Evolutionary conservation across 2,329 filamentous ascomycete genomes (phyloP).

Genomic region (Penicillium sp.): DNA sequence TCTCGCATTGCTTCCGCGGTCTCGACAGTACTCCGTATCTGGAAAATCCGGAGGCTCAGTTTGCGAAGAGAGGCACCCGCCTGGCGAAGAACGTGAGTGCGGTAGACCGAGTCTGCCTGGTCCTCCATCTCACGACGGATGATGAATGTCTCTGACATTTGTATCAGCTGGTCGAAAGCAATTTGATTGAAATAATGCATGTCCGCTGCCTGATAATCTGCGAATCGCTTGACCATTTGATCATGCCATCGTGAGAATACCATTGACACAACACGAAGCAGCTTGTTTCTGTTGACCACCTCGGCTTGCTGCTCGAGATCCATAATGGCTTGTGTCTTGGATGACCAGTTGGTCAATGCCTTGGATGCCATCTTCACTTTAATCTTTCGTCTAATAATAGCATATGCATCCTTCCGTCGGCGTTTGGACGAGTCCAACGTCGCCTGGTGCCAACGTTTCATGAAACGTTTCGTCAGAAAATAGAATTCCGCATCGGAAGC

Average conservation of each 20-base stretch:
- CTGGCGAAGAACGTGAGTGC: slow-evolving; percentile 52
- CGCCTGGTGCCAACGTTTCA: slow-evolving; percentile 58
- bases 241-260: slow-evolving; percentile 51
- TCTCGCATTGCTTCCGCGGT: slow-evolving; percentile 58
- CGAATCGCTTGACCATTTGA: slow-evolving; percentile 38
- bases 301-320: slow-evolving; percentile 47
- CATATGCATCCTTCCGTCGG: slow-evolving; percentile 61
- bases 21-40: slow-evolving; percentile 54
- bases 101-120: slow-evolving; percentile 52
- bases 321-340: slow-evolving; percentile 34
- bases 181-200: slow-evolving; percentile 44
- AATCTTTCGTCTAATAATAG: slow-evolving; percentile 54
- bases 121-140: slow-evolving; percentile 42
- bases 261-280: slow-evolving; percentile 38
- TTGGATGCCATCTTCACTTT: slow-evolving; percentile 59
- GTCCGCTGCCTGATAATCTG: slow-evolving; percentile 43
- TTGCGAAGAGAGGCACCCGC: slow-evolving; percentile 57
- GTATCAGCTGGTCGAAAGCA: slow-evolving; percentile 42
- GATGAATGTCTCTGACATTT: slow-evolving; percentile 41
- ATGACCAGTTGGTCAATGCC: slow-evolving; percentile 45
- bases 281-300: slow-evolving; percentile 38
- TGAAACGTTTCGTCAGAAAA: slow-evolving; percentile 53
- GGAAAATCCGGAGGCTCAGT: slow-evolving; percentile 63
- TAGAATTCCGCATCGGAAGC: slow-evolving; percentile 62
- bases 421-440: slow-evolving; percentile 56